phyloP scores from a whole-genome alignment of 176 grass and related monocot species.

The Triticum timopheevii region DNA sequence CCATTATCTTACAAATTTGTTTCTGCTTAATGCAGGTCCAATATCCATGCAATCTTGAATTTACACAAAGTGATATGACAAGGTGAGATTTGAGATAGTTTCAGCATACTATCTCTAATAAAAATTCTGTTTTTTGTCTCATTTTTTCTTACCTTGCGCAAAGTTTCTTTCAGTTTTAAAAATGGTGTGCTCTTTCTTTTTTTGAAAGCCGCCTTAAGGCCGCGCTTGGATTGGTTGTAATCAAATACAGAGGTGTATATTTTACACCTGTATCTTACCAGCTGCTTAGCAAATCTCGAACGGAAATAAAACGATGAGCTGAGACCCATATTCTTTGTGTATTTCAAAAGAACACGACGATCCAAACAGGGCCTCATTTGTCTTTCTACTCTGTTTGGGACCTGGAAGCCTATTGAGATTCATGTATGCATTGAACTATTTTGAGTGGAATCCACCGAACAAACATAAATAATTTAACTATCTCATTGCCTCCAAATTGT shows the following conservation, averaged over 20 bases:
- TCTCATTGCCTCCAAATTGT: conserved; percentile 2
- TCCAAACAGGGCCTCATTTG: too few relatives aligned
- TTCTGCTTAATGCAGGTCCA: conserved; percentile 76
- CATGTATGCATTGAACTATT: not conserved
- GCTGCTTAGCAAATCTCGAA: too few relatives aligned
- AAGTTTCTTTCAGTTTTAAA: not conserved
- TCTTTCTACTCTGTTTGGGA: not conserved
- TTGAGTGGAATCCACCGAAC: not conserved
- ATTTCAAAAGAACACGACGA: too few relatives aligned
- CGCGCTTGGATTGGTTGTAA: too few relatives aligned
- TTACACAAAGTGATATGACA: conserved; percentile 64
- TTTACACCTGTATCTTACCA: too few relatives aligned
- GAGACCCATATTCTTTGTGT: too few relatives aligned
- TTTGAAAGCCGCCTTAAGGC: not conserved
- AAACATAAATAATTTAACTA: conserved; percentile 1
- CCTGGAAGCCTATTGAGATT: not conserved
- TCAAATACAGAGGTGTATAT: too few relatives aligned
- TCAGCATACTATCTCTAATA: not conserved
- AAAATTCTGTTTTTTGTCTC: not conserved
- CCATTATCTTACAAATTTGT: conserved; percentile 34
- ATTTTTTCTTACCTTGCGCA: not conserved
- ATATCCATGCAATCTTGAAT: conserved; percentile 85
- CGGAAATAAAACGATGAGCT: too few relatives aligned
- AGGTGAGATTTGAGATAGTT: conserved; percentile 50
- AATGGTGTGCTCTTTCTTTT: not conserved